Conservation (phyloP, 2,329 filamentous ascomycete species). For the Ascochyta fabae region DNA sequence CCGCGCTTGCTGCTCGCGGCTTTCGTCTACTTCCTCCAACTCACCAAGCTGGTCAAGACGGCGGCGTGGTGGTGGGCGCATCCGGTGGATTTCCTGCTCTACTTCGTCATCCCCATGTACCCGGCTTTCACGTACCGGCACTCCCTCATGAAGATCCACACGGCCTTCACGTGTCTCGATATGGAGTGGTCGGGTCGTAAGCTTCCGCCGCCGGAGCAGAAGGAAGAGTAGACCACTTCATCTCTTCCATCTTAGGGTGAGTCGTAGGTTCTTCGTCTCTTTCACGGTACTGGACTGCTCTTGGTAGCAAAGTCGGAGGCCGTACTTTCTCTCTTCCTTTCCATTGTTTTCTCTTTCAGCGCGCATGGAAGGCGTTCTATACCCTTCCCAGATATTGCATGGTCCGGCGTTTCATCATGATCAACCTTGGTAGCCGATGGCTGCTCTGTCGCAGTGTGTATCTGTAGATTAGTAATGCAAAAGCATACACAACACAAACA, state of each 20-base stretch:
- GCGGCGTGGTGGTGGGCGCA: slow-evolving; percentile 28
- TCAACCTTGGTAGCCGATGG: background rate
- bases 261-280: too few species aligned
- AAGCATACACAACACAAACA: background rate
- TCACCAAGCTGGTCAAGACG: slow-evolving; percentile 33
- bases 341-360: background rate
- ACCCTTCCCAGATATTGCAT: background rate
- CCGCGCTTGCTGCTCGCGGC: background rate
- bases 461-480: background rate
- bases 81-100: slow-evolving; percentile 28
- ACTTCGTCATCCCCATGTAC: slow-evolving; percentile 27
- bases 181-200: slow-evolving; percentile 25
- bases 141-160: slow-evolving; percentile 25
- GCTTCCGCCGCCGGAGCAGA: slow-evolving; percentile 1
- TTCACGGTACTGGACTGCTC: too few species aligned
- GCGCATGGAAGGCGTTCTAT: background rate
- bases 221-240: background rate
- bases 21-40: slow-evolving; percentile 22
- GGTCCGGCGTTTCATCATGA: background rate
- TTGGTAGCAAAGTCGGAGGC: background rate
- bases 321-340: background rate
- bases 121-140: slow-evolving; percentile 29
- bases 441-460: background rate
- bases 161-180: slow-evolving; percentile 24
- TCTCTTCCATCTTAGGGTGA: too few species aligned